These are phyloP conservation scores for Camellia sinensis DNA, from an alignment of 148 eudicot genomes.

Conservation along the genomic window DNA sequence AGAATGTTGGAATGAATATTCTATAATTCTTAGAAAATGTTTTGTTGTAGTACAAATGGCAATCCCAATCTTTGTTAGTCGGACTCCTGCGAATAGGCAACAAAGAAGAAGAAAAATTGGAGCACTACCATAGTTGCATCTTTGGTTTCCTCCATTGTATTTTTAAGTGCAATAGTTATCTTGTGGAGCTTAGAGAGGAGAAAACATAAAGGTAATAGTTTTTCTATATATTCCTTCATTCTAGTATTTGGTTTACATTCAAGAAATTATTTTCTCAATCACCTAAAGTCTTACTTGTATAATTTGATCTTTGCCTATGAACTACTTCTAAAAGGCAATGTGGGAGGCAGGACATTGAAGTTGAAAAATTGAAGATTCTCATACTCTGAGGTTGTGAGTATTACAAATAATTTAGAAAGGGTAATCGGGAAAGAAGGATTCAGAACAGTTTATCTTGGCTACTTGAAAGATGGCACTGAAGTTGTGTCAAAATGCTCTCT, in stretches of 20 bases:
- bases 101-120: slow-evolving; percentile 1
- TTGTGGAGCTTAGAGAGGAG: slow-evolving; percentile 15
- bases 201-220: neutral
- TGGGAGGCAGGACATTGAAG: too few species aligned
- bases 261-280: too few species aligned
- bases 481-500: too few species aligned
- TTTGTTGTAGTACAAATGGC: neutral
- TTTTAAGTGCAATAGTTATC: slow-evolving; percentile 15
- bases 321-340: too few species aligned
- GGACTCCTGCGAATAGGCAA: neutral
- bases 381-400: too few species aligned
- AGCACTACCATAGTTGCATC: slow-evolving; percentile 15
- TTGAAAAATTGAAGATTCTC: too few species aligned
- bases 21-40: neutral
- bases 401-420: neutral
- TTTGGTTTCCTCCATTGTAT: slow-evolving; percentile 12
- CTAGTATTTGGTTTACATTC: neutral
- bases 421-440: too few species aligned
- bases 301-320: too few species aligned
- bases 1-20: neutral
- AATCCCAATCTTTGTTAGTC: neutral
- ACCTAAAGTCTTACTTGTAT: too few species aligned
- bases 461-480: neutral
- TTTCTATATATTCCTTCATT: too few species aligned
- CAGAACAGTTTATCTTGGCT: neutral